phyloP scores from a whole-genome alignment of 371 early-diverging fungal species.

The Nosema muscidifuracis region DNA sequence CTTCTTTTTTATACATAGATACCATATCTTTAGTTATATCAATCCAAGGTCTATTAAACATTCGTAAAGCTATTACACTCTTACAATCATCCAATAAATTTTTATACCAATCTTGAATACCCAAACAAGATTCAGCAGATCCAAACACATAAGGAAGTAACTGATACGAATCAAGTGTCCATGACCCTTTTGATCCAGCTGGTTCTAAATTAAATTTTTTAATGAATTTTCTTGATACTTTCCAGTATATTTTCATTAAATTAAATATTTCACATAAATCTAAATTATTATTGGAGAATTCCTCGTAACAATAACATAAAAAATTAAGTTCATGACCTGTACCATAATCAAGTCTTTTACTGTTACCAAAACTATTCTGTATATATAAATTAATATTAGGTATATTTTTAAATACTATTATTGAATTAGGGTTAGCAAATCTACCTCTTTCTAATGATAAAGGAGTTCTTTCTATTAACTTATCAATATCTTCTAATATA shows the following conservation, averaged over 20 bases:
- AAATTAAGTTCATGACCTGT: slow-evolving; percentile 97
- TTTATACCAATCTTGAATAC: neutral
- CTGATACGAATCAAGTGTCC: slow-evolving; percentile 96
- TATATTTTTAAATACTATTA: slow-evolving; percentile 12
- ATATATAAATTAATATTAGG: slow-evolving; percentile 66
- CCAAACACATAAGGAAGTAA: slow-evolving; percentile 92
- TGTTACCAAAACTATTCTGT: slow-evolving; percentile 79
- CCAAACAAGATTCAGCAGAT: slow-evolving; percentile 68
- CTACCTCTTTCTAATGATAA: slow-evolving; percentile 16
- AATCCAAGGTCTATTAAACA: slow-evolving; percentile 65
- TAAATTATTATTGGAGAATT: neutral
- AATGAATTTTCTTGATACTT: slow-evolving; percentile 76
- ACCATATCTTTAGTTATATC: slow-evolving; percentile 82
- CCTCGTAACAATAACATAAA: slow-evolving; percentile 72
- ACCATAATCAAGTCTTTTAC: slow-evolving; percentile 92
- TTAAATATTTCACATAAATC: slow-evolving; percentile 40
- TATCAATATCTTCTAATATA: neutral
- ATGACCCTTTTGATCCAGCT: slow-evolving; percentile 94
- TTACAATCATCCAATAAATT: slow-evolving; percentile 18
- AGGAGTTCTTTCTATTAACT: slow-evolving; percentile 13
- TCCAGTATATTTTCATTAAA: slow-evolving; percentile 78
- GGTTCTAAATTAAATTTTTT: slow-evolving; percentile 88
- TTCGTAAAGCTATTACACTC: slow-evolving; percentile 12
- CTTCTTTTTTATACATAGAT: slow-evolving; percentile 93
- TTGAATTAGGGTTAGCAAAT: slow-evolving; percentile 45